Conservation (phyloP, 352 stramenopile species). For the Globisporangium iwayamae region DNA sequence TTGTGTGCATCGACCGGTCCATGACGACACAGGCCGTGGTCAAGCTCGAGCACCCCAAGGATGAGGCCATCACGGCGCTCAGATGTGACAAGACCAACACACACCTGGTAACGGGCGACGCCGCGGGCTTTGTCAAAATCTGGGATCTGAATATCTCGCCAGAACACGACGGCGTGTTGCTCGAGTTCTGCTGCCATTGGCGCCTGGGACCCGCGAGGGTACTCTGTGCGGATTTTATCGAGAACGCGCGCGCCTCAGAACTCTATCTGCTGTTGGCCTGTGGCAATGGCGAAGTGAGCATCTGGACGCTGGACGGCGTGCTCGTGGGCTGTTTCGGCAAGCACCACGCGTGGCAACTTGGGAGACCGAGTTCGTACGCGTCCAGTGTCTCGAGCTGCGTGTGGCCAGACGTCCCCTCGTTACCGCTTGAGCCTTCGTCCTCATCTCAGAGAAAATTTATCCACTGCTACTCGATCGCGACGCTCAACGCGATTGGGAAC, state of each 20-base stretch:
- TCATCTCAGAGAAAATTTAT: constrained; percentile 39
- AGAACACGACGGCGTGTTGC: constrained; percentile 53
- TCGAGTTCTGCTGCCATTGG: constrained; percentile 62
- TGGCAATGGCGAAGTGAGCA: constrained; percentile 59
- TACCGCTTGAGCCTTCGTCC: not conserved
- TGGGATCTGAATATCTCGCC: constrained; percentile 58
- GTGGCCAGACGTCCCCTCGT: constrained; percentile 12
- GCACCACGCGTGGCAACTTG: constrained; percentile 60
- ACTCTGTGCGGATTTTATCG: constrained; percentile 54
- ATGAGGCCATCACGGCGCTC: constrained; percentile 53
- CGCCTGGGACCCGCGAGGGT: constrained; percentile 33
- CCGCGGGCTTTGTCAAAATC: constrained; percentile 49
- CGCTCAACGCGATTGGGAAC: constrained; percentile 33
- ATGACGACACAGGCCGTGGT: constrained; percentile 56
- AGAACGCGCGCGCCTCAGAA: constrained; percentile 53
- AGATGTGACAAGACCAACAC: constrained; percentile 56
- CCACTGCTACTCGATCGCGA: constrained; percentile 49
- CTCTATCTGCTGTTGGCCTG: constrained; percentile 63
- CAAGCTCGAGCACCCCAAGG: constrained; percentile 26
- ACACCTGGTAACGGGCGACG: constrained; percentile 57
- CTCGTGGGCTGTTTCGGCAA: constrained; percentile 66
- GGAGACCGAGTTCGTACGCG: constrained; percentile 46
- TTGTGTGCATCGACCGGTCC: constrained; percentile 66
- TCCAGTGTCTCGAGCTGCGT: constrained; percentile 39
- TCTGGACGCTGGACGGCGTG: constrained; percentile 71